Evolutionary conservation across 164 flowering plant species (phyloP), one percentile per base, ranked within the genome.

Genomic region (Vitis rotundifolia): DNA sequence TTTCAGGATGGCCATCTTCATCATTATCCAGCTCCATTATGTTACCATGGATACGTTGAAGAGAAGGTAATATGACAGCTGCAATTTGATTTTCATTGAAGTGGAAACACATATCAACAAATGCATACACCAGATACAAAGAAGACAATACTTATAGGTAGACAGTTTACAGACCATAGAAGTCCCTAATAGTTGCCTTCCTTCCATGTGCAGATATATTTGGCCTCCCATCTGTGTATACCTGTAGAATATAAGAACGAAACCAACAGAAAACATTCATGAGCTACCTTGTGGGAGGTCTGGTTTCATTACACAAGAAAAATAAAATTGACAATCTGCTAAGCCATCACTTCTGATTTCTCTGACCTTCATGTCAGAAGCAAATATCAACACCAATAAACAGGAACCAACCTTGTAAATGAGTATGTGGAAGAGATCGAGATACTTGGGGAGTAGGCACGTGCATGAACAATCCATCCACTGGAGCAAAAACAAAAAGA

Each of bases 61-160:
- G 93, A 49, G 91, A 88, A 18, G 98, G 98, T 54, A 91, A 80
- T 78, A 93, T 88, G 49, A 93, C 83, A 68, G 89, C 98, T 93
- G 84, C 75, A 81, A 66, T 56, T 69, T 49, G 26, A 10, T 69
- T 49, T 55, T 72, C 57, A 56, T 28, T 61, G 26, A 67, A 74
- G 59, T 28, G 47, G 0, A 59, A 19, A 18, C 29, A 49, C 59
- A 16, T 15, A 54, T 60, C 5, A 26, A 49, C 3, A 13, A 53
- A 14, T 12, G 18, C 37, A 57, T 19, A 22, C 29, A 22, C 47
- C n/a, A 57, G 44, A 26, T 18, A 3, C 18, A 73, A 26, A 54
- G 12, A 55, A 16, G 56, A 5, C 19, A 26, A 3, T 9, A 29
- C 49, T 49, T 31, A 14, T 51, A 62, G 4, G 18, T 5, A 1